A percentile compares a stretch with the other conserved stretches of the same genome.
Conservation (phyloP, 2,329 filamentous ascomycete species). For the Epichloe scottii region DNA sequence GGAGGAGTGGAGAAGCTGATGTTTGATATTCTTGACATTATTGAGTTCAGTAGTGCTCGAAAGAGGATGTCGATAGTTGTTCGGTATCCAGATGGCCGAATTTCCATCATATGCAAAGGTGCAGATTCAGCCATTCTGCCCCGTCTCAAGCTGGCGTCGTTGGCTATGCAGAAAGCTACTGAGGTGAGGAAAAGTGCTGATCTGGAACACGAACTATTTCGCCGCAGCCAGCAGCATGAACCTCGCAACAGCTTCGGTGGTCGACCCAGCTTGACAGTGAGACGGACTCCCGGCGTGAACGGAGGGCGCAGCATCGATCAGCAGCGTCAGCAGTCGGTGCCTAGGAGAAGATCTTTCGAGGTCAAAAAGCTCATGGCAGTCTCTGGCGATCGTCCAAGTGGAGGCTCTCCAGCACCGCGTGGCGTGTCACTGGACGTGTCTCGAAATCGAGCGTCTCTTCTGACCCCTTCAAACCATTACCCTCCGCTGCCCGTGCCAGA, state of each 20-base stretch:
- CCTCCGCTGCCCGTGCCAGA: constrained; percentile 42
- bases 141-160: constrained; percentile 55
- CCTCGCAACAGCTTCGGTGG: constrained; percentile 43
- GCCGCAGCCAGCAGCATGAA: constrained; percentile 43
- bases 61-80: constrained; percentile 88
- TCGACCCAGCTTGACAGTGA: constrained; percentile 37
- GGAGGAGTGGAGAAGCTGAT: constrained; percentile 38
- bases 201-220: constrained; percentile 41
- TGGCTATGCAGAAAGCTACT: constrained; percentile 65
- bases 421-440: constrained; percentile 35
- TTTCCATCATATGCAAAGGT: constrained; percentile 81
- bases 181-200: constrained; percentile 52
- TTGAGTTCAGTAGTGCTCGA: constrained; percentile 80
- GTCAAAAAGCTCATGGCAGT: constrained; percentile 24
- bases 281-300: constrained; percentile 27
- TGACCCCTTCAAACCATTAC: constrained; percentile 24
- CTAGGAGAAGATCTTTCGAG: constrained; percentile 34
- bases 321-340: constrained; percentile 16
- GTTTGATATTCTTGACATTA: constrained; percentile 73
- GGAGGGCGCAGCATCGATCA: constrained; percentile 16
- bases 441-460: constrained; percentile 12
- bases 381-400: constrained; percentile 27
- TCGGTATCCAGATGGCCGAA: constrained; percentile 69
- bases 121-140: constrained; percentile 76
- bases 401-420: constrained; percentile 24